Percentiles rank a stretch among this genome's conserved stretches.
phyloP scores from a whole-genome alignment of 2,329 filamentous ascomycete species.

The Colletotrichum kahawae region DNA sequence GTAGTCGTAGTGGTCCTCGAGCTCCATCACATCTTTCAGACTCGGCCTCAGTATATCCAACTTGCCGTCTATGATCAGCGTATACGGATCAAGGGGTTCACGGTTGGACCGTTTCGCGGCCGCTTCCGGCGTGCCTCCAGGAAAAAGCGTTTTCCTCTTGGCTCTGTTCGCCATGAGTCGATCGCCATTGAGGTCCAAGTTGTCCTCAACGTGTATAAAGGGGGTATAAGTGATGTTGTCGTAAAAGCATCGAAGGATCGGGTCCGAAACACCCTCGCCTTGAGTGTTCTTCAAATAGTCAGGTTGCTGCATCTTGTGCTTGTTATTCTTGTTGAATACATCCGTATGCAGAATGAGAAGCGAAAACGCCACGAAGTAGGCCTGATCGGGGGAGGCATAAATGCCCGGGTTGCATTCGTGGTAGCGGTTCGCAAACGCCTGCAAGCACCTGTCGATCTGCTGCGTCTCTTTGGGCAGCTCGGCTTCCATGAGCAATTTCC shows the following conservation, averaged over 20 bases:
- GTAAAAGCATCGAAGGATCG: constrained; percentile 94
- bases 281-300: constrained; percentile 96
- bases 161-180: constrained; percentile 74
- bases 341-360: constrained; percentile 96
- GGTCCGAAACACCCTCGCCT: constrained; percentile 90
- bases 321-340: constrained; percentile 99
- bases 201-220: constrained; percentile 96
- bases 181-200: constrained; percentile 79
- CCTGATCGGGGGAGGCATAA: constrained; percentile 87
- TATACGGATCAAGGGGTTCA: constrained; percentile 94
- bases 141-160: constrained; percentile 73
- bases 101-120: constrained; percentile 65
- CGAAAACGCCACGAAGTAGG: constrained; percentile 98
- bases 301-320: constrained; percentile 95
- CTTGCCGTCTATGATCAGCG: constrained; percentile 88
- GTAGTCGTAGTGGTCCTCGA: constrained; percentile 93
- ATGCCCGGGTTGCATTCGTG: constrained; percentile 98
- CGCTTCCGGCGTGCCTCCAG: constrained; percentile 67
- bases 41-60: constrained; percentile 83
- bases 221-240: constrained; percentile 99
- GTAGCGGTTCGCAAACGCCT: constrained; percentile 94
- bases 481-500: constrained; percentile 95
- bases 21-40: constrained; percentile 87
- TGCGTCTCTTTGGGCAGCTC: constrained; percentile 97
- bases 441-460: constrained; percentile 93